Percentiles rank a stretch among this genome's conserved stretches.
phyloP scores from a whole-genome alignment of 23 red algal species.

The Gracilaria domingensis region DNA sequence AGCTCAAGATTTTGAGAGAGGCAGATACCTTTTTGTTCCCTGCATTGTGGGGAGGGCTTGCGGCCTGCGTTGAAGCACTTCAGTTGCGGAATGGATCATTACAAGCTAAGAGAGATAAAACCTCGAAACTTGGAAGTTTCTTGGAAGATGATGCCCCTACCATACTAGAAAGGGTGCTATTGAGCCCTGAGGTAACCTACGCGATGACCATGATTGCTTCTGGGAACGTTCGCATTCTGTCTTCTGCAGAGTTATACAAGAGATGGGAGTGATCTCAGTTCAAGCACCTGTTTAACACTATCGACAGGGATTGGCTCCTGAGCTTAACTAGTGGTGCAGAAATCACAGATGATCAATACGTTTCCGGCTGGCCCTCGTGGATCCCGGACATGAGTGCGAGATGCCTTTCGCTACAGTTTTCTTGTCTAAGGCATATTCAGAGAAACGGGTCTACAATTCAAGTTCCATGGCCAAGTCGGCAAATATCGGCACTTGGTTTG shows the following conservation, averaged over 20 bases:
- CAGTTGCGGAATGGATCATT: conserved; percentile 37
- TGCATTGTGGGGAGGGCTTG: conserved; percentile 37
- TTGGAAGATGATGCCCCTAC: background rate
- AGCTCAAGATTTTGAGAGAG: conserved; percentile 15
- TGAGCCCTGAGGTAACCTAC: conserved; percentile 50
- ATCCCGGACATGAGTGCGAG: conserved; percentile 66
- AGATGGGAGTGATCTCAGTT: conserved; percentile 49
- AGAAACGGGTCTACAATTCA: conserved; percentile 52
- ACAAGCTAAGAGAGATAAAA: conserved; percentile 15
- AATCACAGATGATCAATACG: background rate
- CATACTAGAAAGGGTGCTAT: conserved; percentile 45
- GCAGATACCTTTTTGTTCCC: conserved; percentile 61
- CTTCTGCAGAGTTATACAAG: conserved; percentile 18
- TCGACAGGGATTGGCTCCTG: conserved; percentile 28
- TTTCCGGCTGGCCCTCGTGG: conserved; percentile 31
- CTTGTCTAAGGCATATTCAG: conserved; percentile 40
- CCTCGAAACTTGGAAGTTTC: no score
- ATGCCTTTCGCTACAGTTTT: conserved; percentile 55
- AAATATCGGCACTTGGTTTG: conserved; percentile 20
- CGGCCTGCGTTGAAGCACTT: conserved; percentile 48
- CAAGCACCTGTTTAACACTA: conserved; percentile 15
- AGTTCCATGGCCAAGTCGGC: conserved; percentile 63
- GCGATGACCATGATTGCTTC: conserved; percentile 62
- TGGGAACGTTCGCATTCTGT: conserved; percentile 30
- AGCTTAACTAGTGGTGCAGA: background rate